Evolutionary conservation across 371 early-diverging fungal genomes (phyloP).

Genomic region (Amoeboaphelidium protococcarum): DNA sequence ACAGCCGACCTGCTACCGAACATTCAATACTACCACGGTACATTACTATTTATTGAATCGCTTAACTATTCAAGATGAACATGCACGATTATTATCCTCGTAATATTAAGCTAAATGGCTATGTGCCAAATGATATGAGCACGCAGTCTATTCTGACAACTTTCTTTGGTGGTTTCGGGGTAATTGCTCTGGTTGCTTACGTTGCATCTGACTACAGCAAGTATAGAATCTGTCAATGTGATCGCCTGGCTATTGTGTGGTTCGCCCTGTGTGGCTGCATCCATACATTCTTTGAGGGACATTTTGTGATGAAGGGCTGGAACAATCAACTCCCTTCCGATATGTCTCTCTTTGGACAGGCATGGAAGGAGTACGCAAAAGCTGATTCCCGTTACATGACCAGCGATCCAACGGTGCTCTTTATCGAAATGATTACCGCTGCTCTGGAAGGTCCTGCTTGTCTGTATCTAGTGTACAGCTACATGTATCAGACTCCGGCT

Average conservation of each 20-base stretch:
- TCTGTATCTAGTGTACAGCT: conserved; percentile 28
- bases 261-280: conserved; percentile 41
- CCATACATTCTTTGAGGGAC: conserved; percentile 63
- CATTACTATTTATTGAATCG: too few relatives aligned
- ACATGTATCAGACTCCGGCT: conserved; percentile 23
- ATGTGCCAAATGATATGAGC: background rate
- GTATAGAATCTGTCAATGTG: too few relatives aligned
- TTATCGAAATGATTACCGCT: conserved; percentile 65
- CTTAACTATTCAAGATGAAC: too few relatives aligned
- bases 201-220: background rate
- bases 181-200: background rate
- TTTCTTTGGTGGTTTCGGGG: background rate
- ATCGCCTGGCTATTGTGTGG: conserved; percentile 37
- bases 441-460: conserved; percentile 40
- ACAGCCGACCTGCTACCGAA: too few relatives aligned
- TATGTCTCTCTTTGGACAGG: conserved; percentile 30
- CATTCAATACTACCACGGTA: too few relatives aligned
- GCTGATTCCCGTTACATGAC: conserved; percentile 63
- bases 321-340: conserved; percentile 23
- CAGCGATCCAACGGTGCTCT: conserved; percentile 39
- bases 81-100: background rate
- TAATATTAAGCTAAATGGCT: background rate
- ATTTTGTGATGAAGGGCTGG: conserved; percentile 22
- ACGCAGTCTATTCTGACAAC: background rate
- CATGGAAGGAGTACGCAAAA: conserved; percentile 78